Percentiles rank a stretch among this genome's conserved stretches.
Evolutionary conservation across 2,329 filamentous ascomycete species (phyloP).

Genomic region (Penicillium sp.): DNA sequence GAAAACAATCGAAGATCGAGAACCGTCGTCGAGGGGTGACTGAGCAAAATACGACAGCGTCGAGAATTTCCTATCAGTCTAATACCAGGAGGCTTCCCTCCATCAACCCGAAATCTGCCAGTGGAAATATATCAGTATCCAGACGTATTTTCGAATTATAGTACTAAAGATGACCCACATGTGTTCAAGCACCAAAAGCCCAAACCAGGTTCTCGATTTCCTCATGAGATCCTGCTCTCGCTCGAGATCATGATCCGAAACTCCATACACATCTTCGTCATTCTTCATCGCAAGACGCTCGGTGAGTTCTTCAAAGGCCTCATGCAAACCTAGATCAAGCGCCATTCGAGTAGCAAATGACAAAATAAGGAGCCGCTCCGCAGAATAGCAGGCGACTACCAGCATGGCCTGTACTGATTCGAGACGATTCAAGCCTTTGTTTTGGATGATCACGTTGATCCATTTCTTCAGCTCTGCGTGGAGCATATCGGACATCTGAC

Average conservation of each 20-base stretch:
- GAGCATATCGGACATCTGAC: slow-evolving; percentile 47
- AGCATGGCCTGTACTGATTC: slow-evolving; percentile 59
- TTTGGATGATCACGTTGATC: slow-evolving; percentile 52
- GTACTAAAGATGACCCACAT: slow-evolving; percentile 37
- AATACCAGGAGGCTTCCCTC: slow-evolving; percentile 51
- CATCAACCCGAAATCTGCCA: slow-evolving; percentile 46
- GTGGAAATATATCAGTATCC: background rate
- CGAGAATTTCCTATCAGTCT: slow-evolving; percentile 42
- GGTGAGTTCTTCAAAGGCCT: slow-evolving; percentile 47
- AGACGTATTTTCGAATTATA: background rate
- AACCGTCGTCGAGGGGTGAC: slow-evolving; percentile 48
- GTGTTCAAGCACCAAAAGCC: slow-evolving; percentile 57
- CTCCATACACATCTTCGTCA: slow-evolving; percentile 19
- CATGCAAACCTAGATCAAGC: slow-evolving; percentile 52
- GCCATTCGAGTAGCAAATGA: slow-evolving; percentile 58
- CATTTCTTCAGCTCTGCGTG: slow-evolving; percentile 49
- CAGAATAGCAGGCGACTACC: slow-evolving; percentile 57
- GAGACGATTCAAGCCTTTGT: slow-evolving; percentile 42
- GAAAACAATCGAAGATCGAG: slow-evolving; percentile 58
- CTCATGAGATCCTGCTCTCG: slow-evolving; percentile 43
- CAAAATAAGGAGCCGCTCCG: slow-evolving; percentile 56
- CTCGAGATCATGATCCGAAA: slow-evolving; percentile 18
- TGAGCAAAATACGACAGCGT: slow-evolving; percentile 51
- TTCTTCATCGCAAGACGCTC: slow-evolving; percentile 33
- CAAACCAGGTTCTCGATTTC: slow-evolving; percentile 56